A percentile compares a stretch with the other conserved stretches of the same genome.
Conservation (phyloP, 1,139 yeast species). For the Nakaseomyces nivariensis region DNA sequence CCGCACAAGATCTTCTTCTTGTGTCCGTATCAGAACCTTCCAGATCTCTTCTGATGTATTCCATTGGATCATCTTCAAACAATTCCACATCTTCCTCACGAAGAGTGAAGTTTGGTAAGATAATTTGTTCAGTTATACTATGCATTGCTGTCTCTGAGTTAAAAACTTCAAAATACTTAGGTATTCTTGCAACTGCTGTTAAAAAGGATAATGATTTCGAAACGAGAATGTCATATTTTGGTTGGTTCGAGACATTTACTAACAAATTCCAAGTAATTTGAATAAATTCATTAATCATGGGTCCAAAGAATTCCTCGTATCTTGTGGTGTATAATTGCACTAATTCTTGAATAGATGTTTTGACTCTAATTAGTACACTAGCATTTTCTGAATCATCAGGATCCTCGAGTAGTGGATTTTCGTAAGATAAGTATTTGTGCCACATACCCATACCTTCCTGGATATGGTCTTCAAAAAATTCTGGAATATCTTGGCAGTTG, state of each 20-base stretch:
- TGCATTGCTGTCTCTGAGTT: slow-evolving; percentile 58
- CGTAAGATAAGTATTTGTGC: slow-evolving; percentile 66
- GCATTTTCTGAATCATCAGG: slow-evolving; percentile 56
- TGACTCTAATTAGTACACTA: slow-evolving; percentile 62
- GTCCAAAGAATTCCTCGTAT: slow-evolving; percentile 83
- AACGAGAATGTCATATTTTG: slow-evolving; percentile 75
- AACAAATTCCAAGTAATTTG: slow-evolving; percentile 75
- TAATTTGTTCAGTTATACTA: slow-evolving; percentile 71
- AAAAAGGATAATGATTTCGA: slow-evolving; percentile 73
- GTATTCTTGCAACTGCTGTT: slow-evolving; percentile 69
- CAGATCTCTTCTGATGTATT: slow-evolving; percentile 79
- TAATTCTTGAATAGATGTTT: slow-evolving; percentile 77
- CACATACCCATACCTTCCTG: slow-evolving; percentile 66
- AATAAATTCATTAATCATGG: slow-evolving; percentile 66
- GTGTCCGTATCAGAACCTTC: slow-evolving; percentile 95
- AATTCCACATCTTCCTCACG: slow-evolving; percentile 83
- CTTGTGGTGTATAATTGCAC: slow-evolving; percentile 79
- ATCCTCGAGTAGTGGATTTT: slow-evolving; percentile 45
- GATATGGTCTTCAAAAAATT: slow-evolving; percentile 89
- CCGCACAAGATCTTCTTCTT: slow-evolving; percentile 84
- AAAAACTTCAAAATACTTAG: slow-evolving; percentile 56
- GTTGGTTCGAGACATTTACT: slow-evolving; percentile 55
- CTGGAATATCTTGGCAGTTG: slow-evolving; percentile 97
- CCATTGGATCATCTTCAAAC: slow-evolving; percentile 95
- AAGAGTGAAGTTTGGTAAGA: slow-evolving; percentile 78